Conservation (phyloP, 495 filamentous ascomycete species). For the Aspergillus egyptiacus region DNA sequence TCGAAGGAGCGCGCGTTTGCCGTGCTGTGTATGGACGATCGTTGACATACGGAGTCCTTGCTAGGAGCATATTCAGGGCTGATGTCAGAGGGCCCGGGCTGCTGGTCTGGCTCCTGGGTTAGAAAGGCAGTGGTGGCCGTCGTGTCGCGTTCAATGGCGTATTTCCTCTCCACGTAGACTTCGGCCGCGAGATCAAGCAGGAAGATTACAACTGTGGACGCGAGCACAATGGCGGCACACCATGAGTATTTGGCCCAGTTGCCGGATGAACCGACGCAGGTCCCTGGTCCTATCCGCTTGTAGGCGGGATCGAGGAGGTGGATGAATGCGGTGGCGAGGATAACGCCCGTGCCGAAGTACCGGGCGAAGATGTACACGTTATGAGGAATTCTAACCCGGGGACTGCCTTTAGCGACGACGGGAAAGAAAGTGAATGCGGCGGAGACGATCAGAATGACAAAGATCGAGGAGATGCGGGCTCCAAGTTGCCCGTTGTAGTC, state of each 20-base stretch:
- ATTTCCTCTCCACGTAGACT: constrained; percentile 48
- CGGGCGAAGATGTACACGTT: constrained; percentile 67
- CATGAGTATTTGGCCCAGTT: constrained; percentile 43
- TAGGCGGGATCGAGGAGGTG: constrained; percentile 52
- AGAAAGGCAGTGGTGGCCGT: no score
- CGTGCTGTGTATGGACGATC: no score
- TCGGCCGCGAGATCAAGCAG: constrained; percentile 43
- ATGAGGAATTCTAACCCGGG: constrained; percentile 41
- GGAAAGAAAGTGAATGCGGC: constrained; percentile 51
- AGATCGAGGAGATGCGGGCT: constrained; percentile 39
- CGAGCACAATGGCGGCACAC: constrained; percentile 37
- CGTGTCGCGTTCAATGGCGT: no score
- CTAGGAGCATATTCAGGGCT: no score
- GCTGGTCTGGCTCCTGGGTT: no score
- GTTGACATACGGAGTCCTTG: no score
- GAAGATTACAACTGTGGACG: constrained; percentile 33
- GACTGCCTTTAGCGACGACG: constrained; percentile 42
- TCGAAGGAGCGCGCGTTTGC: constrained; percentile 1
- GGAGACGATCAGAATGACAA: constrained; percentile 40
- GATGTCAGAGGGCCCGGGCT: no score
- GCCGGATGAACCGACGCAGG: constrained; percentile 51
- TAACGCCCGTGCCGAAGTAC: constrained; percentile 68
- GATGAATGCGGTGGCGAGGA: constrained; percentile 65
- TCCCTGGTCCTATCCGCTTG: constrained; percentile 42
- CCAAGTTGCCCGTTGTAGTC: constrained; percentile 42